Percentiles rank a stretch among this genome's conserved stretches.
Conservation (phyloP, 371 early-diverging fungal species). For the Mortierella sp. region DNA sequence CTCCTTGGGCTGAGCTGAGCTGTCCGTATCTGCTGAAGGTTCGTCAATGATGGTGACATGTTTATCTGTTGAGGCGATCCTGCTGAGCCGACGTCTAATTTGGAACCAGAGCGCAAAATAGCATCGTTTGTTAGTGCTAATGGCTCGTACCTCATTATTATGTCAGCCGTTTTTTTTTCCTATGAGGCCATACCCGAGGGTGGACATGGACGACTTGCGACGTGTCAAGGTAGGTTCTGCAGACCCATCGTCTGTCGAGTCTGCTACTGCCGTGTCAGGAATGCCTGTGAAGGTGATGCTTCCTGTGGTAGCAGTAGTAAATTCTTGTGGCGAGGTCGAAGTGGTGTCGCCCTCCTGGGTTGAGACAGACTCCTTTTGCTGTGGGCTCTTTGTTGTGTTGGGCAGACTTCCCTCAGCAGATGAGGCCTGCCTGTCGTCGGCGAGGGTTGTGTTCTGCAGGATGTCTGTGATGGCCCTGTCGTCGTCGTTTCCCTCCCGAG, state of each 20-base stretch:
- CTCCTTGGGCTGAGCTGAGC: not conserved
- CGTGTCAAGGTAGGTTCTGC: constrained; percentile 16
- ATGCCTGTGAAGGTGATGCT: not conserved
- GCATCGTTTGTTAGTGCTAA: not conserved
- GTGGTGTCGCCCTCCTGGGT: not conserved
- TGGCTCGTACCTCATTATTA: not conserved
- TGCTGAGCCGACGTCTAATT: constrained; percentile 28
- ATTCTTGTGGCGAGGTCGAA: not conserved
- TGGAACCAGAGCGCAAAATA: not conserved
- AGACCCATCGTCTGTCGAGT: not conserved
- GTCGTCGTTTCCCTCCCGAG: constrained; percentile 18
- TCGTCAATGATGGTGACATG: constrained; percentile 50
- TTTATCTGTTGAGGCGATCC: constrained; percentile 39
- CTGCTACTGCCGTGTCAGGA: not conserved
- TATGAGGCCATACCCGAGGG: constrained; percentile 25
- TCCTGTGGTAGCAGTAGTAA: not conserved
- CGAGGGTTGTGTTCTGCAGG: not conserved
- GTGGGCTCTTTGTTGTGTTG: not conserved
- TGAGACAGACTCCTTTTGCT: not conserved
- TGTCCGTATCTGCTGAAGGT: not conserved
- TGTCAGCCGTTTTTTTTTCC: too few relatives aligned
- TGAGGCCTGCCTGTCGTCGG: not conserved
- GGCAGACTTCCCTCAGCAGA: not conserved
- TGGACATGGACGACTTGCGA: constrained; percentile 45
- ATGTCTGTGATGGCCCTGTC: constrained; percentile 17